Evolutionary conservation across 1,139 yeast species (phyloP).

Genomic region (Protomyces inouyei): DNA sequence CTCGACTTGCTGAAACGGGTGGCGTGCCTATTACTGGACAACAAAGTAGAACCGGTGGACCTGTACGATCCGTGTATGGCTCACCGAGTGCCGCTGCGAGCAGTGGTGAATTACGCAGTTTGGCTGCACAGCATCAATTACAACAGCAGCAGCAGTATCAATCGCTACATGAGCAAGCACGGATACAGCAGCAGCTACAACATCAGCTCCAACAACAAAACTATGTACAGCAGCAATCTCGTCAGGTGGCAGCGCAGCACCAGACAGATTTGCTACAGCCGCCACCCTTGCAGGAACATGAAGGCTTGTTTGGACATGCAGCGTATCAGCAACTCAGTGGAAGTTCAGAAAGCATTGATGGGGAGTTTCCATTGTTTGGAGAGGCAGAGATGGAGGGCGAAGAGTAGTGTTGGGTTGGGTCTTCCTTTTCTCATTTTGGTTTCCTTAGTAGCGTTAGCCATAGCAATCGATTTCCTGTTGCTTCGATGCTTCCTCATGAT

Average conservation of each 20-base stretch:
- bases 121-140: not conserved
- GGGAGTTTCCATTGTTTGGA: not conserved
- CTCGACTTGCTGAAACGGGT: not conserved
- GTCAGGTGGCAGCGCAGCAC: not conserved
- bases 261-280: not conserved
- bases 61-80: not conserved
- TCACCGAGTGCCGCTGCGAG: not conserved
- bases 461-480: not conserved
- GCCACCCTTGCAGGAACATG: not conserved
- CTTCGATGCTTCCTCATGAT: not conserved
- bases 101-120: not conserved
- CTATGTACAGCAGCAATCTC: not conserved
- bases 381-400: not conserved
- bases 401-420: not conserved
- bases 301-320: not conserved
- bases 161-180: not conserved
- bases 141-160: not conserved
- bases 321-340: not conserved
- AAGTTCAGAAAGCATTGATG: not conserved
- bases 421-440: not conserved
- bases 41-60: not conserved
- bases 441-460: not conserved
- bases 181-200: not conserved
- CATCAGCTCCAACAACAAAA: not conserved
- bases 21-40: not conserved